Evolutionary conservation across 768 basidiomycete species (phyloP).

Genomic region (Mrakia frigida): DNA sequence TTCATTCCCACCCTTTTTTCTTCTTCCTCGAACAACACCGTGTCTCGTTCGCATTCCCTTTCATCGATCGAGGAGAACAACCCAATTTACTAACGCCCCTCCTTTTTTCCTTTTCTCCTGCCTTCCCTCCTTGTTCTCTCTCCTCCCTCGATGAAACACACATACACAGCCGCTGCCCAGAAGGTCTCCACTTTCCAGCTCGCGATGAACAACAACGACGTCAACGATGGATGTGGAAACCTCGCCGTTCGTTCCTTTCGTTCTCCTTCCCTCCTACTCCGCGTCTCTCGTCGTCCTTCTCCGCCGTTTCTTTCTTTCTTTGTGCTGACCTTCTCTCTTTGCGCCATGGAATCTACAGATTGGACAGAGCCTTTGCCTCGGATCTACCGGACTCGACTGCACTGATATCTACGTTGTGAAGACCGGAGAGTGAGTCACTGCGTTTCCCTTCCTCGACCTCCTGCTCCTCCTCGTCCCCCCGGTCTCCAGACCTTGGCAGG

Average conservation of each 20-base stretch:
- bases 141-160: not conserved
- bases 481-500: too few species aligned
- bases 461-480: too few species aligned
- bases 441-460: not conserved
- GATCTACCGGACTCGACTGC: conserved; percentile 59
- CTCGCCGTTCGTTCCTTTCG: conserved; percentile 43
- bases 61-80: not conserved
- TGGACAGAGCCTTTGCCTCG: conserved; percentile 62
- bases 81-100: not conserved
- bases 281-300: not conserved
- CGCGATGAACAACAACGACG: conserved; percentile 55
- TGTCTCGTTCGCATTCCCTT: not conserved
- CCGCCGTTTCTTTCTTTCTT: not conserved
- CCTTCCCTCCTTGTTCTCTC: not conserved
- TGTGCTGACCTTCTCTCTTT: not conserved
- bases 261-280: not conserved
- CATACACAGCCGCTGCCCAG: conserved; percentile 39
- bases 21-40: too few species aligned
- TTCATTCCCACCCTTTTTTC: not conserved
- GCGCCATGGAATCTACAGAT: conserved; percentile 32
- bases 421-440: conserved; percentile 50
- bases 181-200: conserved; percentile 62
- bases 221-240: conserved; percentile 60
- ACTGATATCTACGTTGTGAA: conserved; percentile 55
- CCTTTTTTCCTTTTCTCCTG: not conserved